Evolutionary conservation across 2,329 filamentous ascomycete species (phyloP).

Genomic region (Aspergillus intermedius): DNA sequence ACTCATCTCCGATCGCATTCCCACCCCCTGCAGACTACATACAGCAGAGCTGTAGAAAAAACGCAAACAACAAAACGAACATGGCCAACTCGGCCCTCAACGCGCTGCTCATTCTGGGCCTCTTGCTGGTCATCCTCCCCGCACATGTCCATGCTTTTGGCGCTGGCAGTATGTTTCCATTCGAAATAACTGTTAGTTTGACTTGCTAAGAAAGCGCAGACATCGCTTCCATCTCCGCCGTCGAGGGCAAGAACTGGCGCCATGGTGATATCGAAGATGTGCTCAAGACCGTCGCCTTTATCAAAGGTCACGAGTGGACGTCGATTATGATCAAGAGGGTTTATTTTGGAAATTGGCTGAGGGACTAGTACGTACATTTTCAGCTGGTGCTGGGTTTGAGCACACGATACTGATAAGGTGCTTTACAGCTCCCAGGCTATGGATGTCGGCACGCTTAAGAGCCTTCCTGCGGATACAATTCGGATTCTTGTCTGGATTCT

Average conservation of each 20-base stretch:
- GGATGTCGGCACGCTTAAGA: constrained; percentile 73
- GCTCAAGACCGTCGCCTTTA: constrained; percentile 68
- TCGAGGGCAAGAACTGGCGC: constrained; percentile 48
- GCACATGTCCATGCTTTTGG: constrained; percentile 39
- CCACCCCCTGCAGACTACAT: too few species aligned
- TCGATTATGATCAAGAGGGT: constrained; percentile 69
- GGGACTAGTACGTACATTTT: constrained; percentile 55
- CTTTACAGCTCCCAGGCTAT: constrained; percentile 60
- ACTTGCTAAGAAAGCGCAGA: constrained; percentile 20
- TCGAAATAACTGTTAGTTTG: not conserved
- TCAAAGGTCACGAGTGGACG: constrained; percentile 79
- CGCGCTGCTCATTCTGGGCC: constrained; percentile 28
- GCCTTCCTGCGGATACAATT: constrained; percentile 70
- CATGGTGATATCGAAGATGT: constrained; percentile 71
- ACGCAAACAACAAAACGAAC: not conserved
- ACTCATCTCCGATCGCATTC: too few species aligned
- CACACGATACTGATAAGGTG: not conserved
- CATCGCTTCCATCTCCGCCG: constrained; percentile 44
- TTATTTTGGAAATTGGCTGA: constrained; percentile 82
- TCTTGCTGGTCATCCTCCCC: constrained; percentile 33
- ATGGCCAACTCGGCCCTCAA: constrained; percentile 20
- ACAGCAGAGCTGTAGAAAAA: not conserved
- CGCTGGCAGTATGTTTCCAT: constrained; percentile 36
- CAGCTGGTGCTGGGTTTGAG: not conserved
- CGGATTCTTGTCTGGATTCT: constrained; percentile 74